Evolutionary conservation across 2,329 filamentous ascomycete genomes (phyloP), one percentile per base, ranked within the genome.

Genomic region (Botrytis tulipae): DNA sequence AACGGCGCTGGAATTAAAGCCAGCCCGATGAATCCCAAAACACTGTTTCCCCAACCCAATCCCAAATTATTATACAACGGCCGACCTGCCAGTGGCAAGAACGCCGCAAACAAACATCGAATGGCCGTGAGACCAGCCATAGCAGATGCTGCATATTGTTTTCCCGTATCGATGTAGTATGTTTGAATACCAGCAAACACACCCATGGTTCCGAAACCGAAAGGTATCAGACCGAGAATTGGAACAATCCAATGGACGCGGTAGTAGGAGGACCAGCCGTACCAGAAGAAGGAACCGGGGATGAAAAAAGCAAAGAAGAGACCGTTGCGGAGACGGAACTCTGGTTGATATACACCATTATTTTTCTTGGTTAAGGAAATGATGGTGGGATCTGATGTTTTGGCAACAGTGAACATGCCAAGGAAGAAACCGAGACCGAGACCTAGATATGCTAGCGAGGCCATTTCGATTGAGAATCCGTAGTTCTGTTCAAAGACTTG

Each of bases 1-100:
- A 48, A 46, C 10, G 71, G 71, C 48, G 46, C 44, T 4, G 71
- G 71, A 46, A 73, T 70, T 5, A 73, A 63, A 18, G 14, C 29
- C 46, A 73, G 8, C 29, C n/a, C 73, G 40, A 74, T 68, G 22
- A 74, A 74, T 57, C 70, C 73, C 54, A 74, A 25, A 12, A 74
- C 37, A 14, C 57, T 65, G 29, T 72, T 74, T 22, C 73, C 73
- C 73, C 73, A 74, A 4, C 70, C 73, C 42, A 74, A 16, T 1
- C 73, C 73, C 20, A 74, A 29, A 35, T 40, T 20, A 29, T 46
- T 25, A 48, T 72, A 74, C 35, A 74, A 29, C 3, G 48, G 42
- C 22, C 29, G 44, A 9, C 88, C 89, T 7, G 88, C 89, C 1
- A 88, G 80, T 16, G 86, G 86, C 73, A 87, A 83, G 6, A 83